Conservation (phyloP, 176 grass and related monocot genomes). For the Aegilops sharonensis region DNA sequence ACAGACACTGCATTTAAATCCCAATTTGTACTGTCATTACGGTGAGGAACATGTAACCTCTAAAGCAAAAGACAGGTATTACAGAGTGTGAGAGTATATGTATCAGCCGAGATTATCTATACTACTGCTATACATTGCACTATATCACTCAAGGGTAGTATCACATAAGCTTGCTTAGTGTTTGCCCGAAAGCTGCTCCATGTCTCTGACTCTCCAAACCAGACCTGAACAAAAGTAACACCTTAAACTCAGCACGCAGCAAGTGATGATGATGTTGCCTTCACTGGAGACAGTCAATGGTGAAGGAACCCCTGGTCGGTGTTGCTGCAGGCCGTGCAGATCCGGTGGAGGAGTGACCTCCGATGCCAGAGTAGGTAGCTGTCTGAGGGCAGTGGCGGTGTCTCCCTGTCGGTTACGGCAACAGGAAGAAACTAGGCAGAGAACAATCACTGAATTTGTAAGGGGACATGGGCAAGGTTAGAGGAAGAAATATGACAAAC, state of each 20-base stretch:
- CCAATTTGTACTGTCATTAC: background rate
- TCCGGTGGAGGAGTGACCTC: background rate
- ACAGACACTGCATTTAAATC: background rate
- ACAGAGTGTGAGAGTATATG: background rate
- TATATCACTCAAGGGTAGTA: background rate
- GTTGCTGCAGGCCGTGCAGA: background rate
- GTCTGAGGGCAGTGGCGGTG: background rate
- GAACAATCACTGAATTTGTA: background rate
- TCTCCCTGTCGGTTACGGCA: background rate
- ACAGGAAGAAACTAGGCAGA: background rate
- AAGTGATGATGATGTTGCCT: background rate
- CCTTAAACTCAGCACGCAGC: background rate
- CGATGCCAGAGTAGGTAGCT: background rate
- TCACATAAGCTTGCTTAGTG: background rate
- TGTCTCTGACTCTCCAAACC: too few species aligned
- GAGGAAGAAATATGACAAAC: background rate
- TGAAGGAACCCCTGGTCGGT: background rate
- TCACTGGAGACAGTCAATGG: background rate
- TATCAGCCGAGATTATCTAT: background rate
- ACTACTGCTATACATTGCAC: background rate
- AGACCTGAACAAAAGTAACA: background rate
- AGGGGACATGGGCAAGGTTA: background rate
- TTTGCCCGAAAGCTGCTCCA: too few species aligned
- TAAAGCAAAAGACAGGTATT: background rate
- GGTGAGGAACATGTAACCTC: background rate